Base-by-base conservation (phyloP, 169 alveolate genomes). In the Cardiosporidium cionae region DNA sequence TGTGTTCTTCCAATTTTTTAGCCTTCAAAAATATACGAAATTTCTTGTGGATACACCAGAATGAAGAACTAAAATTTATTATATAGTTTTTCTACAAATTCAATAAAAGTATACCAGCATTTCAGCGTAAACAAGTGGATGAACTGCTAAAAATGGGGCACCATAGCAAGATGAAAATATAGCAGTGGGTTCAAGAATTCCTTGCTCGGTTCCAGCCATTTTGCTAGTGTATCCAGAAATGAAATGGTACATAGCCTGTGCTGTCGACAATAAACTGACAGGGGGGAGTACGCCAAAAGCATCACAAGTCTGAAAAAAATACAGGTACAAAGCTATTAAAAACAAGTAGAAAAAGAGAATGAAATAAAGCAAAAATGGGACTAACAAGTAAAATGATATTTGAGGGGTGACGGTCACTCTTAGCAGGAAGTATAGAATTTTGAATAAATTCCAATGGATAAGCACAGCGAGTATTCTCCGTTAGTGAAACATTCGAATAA, bases 221-320 rank as follows among this genome's bases (percentile, higher is more conserved):
- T 95, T 95, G 66, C 96, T 93, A 28, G 98, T 95, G 87, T 95
- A 95, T n/a, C 98, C 98, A 72, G 93, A 83, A 52, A 95, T 94
- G 78, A 95, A 95, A 90, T 95, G 98, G 83, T 95, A 95, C 94
- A 90, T 90, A 84, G 94, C 94, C 84, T 94, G 94, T 77, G 84
- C 93, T 6, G 87, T 88, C 70, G 92, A 88, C 52, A 95, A 83
- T 68, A 85, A 86, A 52, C 95, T 80, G 34, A 95, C 91, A 5
- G 98, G 98, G 22, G 98, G 98, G 16, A 95, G 89, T 16, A 94
- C 97, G 31, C 98, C 98, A 77, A 89, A 92, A 29, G 98, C 98
- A 82, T 95, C 98, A 80, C 98, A 95, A 22, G 83, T 76, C 74
- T 72, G 79, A n/a, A 52, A 6, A 0, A 44, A 68, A 31, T 9